Evolutionary conservation across 2,329 filamentous ascomycete species (phyloP), one percentile per base, ranked within the genome.

Genomic region (Neocucurbitaria cava): DNA sequence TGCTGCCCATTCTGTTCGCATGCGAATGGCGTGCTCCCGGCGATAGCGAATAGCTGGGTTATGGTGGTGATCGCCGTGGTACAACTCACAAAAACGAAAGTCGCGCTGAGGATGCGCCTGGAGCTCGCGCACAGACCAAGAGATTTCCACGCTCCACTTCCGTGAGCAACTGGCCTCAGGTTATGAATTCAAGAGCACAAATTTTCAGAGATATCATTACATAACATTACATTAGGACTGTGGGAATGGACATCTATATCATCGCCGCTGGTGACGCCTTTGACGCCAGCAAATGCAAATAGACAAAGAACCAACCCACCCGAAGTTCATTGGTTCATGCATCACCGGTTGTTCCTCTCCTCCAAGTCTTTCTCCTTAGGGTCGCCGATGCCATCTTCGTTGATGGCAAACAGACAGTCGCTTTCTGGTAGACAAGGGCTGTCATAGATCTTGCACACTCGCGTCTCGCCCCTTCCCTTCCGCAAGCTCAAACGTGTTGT

Each of bases 371-470:
- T 99, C 41, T 95, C 94, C 54, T 89, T 91, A 40, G 95, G 95
- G 74, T 99, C 95, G 24, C 92, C 92, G 70, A 99, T 99, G 39
- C 95, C 95, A 74, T 97, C 92, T 77, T 98, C 96, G 52, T 91
- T 92, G 74, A 99, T 99, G 42, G 95, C 94, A 78, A 99, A 99
- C 66, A 98, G 79, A 72, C 92, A 96, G 76, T 99, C 96, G 68
- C 92, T 96, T 79, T 99, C 95, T 0, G 95, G 95, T 61, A 99
- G 80, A 77, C 95, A 99, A 1, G 95, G 95, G 67, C 93, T 98
- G 78, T 99, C 96, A 74, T 99, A 99, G 59, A 99, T 99, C 83
- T 98, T 99, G 80, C 95, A 96, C 64, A 99, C 91, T 80, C 95
- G 87, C 20, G 95, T 99, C 82, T 99, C 95, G 26, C 86, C 95